A percentile compares a stretch with the other conserved stretches of the same genome.
These are phyloP conservation scores for Verticillium zaregamsianum DNA, from an alignment of 2,329 filamentous ascomycete genomes.

Conservation along the genomic window DNA sequence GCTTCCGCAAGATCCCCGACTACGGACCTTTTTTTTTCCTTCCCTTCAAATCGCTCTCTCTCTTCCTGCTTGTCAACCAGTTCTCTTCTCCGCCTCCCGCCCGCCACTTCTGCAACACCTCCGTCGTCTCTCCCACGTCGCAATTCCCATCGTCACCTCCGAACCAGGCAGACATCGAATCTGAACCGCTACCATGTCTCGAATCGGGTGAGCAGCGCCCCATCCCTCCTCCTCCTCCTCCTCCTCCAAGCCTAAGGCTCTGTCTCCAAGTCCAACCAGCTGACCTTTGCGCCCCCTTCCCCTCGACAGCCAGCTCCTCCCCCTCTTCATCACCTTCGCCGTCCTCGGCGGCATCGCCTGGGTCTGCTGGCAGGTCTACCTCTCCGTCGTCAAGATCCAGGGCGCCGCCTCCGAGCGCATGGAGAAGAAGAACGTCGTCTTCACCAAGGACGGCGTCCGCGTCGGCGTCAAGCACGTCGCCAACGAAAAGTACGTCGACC, in stretches of 20 bases:
- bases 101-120: neutral
- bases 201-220: neutral
- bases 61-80: too few relatives aligned
- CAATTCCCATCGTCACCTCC: too few relatives aligned
- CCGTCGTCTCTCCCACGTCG: neutral
- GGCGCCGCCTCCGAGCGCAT: slow-evolving; percentile 64
- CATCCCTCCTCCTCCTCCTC: neutral
- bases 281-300: neutral
- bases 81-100: neutral
- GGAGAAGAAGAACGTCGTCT: slow-evolving; percentile 70
- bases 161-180: too few relatives aligned
- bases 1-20: too few relatives aligned
- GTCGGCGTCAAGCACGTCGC: slow-evolving; percentile 67
- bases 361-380: slow-evolving; percentile 69
- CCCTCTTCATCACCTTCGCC: slow-evolving; percentile 60
- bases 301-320: slow-evolving; percentile 53
- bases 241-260: neutral
- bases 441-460: slow-evolving; percentile 70
- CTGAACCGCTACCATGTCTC: neutral
- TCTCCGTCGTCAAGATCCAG: slow-evolving; percentile 62
- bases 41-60: neutral
- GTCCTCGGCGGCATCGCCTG: slow-evolving; percentile 55
- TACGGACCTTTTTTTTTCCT: neutral
- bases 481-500: slow-evolving; percentile 68
- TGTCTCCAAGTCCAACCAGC: too few relatives aligned